These are phyloP conservation scores for Trametes elegans DNA, from an alignment of 768 basidiomycete species.

Conservation along the genomic window DNA sequence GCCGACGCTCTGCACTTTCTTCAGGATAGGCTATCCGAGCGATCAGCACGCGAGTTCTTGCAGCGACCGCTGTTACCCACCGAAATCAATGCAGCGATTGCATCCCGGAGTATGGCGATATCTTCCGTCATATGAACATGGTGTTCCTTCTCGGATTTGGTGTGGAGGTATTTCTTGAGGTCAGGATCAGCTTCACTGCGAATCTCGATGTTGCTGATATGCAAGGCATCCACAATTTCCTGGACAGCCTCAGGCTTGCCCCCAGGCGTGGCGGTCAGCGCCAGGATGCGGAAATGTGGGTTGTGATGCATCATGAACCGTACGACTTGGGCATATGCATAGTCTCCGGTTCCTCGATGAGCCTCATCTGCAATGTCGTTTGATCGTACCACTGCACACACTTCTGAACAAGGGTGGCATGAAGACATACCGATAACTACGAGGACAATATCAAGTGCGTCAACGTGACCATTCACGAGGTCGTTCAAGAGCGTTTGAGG, in stretches of 20 bases:
- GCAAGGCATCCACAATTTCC: slow-evolving; percentile 84
- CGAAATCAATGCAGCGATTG: slow-evolving; percentile 71
- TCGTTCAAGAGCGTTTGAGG: slow-evolving; percentile 95
- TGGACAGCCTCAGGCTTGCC: slow-evolving; percentile 85
- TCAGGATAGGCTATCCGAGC: slow-evolving; percentile 35
- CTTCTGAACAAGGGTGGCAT: not conserved
- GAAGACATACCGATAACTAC: slow-evolving; percentile 73
- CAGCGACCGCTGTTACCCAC: no score
- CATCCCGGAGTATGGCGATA: slow-evolving; percentile 62
- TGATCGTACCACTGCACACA: not conserved
- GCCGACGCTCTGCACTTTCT: slow-evolving; percentile 34
- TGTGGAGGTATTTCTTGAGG: slow-evolving; percentile 79
- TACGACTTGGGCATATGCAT: slow-evolving; percentile 87
- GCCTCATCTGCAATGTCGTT: slow-evolving; percentile 75
- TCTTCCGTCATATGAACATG: slow-evolving; percentile 71
- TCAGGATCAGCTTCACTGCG: slow-evolving; percentile 90
- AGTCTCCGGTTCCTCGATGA: slow-evolving; percentile 90
- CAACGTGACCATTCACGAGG: slow-evolving; percentile 66
- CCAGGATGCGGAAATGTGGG: slow-evolving; percentile 88
- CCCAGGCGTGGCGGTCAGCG: slow-evolving; percentile 95
- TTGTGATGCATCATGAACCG: slow-evolving; percentile 93
- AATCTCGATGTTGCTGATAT: slow-evolving; percentile 94
- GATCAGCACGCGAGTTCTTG: no score
- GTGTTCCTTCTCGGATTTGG: slow-evolving; percentile 84
- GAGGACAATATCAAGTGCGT: slow-evolving; percentile 77